Evolutionary conservation across 202 grass and related monocot species (phyloP).

Genomic region (Miscanthus sacchariflorus): DNA sequence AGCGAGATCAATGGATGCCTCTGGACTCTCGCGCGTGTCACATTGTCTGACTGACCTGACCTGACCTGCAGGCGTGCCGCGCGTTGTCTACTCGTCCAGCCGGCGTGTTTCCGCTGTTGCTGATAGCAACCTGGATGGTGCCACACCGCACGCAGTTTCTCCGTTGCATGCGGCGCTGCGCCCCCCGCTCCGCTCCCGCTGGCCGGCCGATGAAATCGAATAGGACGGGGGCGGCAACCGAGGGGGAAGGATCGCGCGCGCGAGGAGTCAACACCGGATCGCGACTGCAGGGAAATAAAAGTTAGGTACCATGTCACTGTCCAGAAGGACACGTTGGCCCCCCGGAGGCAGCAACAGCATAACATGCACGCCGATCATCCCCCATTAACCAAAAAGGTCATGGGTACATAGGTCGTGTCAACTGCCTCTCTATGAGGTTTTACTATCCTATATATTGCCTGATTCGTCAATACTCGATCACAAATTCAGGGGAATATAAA

Average conservation of each 20-base stretch:
- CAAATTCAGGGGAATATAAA: background rate
- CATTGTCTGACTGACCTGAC: no score
- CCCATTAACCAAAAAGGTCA: background rate
- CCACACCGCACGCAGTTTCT: no score
- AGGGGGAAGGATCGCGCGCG: background rate
- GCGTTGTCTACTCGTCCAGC: no score
- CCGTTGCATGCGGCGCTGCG: no score
- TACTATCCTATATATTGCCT: background rate
- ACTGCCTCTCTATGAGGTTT: background rate
- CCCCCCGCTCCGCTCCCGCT: no score
- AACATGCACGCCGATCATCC: background rate
- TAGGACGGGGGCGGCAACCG: no score
- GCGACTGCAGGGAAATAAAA: background rate
- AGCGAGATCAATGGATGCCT: conserved; percentile 3
- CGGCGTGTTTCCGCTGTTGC: no score
- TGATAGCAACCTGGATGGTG: no score
- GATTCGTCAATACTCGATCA: background rate
- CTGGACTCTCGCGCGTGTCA: background rate
- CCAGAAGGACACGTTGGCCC: background rate
- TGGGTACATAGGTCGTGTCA: background rate
- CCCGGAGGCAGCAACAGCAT: background rate
- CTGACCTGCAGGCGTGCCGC: no score
- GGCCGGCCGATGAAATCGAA: no score
- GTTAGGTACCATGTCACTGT: background rate
- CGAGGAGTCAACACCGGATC: background rate